Conservation (phyloP, 1,284 basidiomycete species). For the Trichosporon faecale region DNA sequence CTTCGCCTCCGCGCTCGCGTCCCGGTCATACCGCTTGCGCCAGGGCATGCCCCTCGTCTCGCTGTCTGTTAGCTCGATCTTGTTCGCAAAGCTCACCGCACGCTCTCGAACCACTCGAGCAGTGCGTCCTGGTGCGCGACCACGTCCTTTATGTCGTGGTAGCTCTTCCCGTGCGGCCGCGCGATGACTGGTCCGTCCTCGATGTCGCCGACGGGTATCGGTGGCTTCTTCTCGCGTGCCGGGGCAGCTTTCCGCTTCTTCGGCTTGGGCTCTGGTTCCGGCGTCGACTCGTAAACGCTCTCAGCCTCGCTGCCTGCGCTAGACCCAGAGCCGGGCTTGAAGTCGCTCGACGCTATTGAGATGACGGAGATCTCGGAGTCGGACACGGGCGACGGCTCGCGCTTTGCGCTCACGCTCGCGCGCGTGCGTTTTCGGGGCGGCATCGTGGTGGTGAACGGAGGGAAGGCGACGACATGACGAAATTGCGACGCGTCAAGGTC, state of each 20-base stretch:
- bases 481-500: not conserved
- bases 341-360: slow-evolving; percentile 2
- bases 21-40: slow-evolving; percentile 43
- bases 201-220: slow-evolving; percentile 13
- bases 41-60: slow-evolving; percentile 52
- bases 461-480: not conserved
- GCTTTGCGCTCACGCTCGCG: not conserved
- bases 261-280: not conserved
- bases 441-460: not conserved
- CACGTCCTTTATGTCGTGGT: slow-evolving; percentile 33
- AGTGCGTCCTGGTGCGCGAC: slow-evolving; percentile 32
- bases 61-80: slow-evolving; percentile 20
- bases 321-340: not conserved
- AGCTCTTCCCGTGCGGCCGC: slow-evolving; percentile 33
- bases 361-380: not conserved
- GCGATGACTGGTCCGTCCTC: slow-evolving; percentile 19
- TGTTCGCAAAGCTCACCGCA: slow-evolving; percentile 33
- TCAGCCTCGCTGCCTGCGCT: not conserved
- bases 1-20: slow-evolving; percentile 35
- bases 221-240: not conserved
- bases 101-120: slow-evolving; percentile 48
- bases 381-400: not conserved
- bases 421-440: slow-evolving; percentile 3
- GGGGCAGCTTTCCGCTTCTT: not conserved
- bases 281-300: not conserved